Conservation (phyloP, 2,329 filamentous ascomycete species). For the Diaporthe longicolla region DNA sequence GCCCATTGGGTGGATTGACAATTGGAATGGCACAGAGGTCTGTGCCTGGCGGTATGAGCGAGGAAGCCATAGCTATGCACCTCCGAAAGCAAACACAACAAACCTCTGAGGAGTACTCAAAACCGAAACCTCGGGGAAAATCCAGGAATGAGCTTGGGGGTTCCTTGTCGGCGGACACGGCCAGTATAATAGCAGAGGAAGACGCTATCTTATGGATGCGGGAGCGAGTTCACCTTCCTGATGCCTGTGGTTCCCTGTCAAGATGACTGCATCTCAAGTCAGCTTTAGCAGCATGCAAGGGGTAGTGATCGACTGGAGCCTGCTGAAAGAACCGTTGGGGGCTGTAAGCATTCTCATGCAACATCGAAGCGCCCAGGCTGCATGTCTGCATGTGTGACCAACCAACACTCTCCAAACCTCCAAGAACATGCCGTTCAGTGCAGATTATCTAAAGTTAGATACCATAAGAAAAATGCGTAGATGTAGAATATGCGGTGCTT, state of each 20-base stretch:
- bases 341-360: neutral
- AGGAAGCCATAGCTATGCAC: neutral
- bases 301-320: neutral
- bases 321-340: neutral
- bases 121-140: neutral
- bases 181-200: neutral
- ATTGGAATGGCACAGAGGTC: neutral
- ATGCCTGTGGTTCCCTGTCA: neutral
- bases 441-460: neutral
- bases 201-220: neutral
- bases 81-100: fast-evolving
- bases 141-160: too few species aligned
- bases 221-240: neutral
- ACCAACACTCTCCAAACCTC: neutral
- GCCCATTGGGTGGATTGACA: neutral
- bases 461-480: neutral
- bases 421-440: neutral
- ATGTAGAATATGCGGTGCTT: neutral
- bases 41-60: neutral
- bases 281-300: neutral
- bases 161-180: neutral
- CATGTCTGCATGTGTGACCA: neutral
- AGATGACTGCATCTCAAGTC: neutral
- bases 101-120: neutral
- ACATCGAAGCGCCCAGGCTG: neutral